A percentile compares a stretch with the other conserved stretches of the same genome.
These are phyloP conservation scores for Phytophthora cactorum DNA, from an alignment of 352 stramenopile species.

Conservation along the genomic window DNA sequence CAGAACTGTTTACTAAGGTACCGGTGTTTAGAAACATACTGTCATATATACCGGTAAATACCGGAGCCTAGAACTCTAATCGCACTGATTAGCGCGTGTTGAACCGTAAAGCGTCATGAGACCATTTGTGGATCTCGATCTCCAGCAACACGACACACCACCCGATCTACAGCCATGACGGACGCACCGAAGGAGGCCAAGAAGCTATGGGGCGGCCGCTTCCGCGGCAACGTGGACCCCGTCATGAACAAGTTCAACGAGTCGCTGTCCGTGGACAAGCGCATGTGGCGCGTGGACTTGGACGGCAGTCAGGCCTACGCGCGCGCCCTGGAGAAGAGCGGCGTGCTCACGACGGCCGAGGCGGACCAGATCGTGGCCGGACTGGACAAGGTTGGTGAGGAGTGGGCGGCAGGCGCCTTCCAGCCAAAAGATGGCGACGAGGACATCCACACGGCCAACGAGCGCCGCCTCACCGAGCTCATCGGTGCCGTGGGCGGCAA, in stretches of 20 bases:
- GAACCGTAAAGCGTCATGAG: neutral
- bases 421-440: conserved; percentile 95
- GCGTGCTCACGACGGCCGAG: conserved; percentile 94
- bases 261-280: conserved; percentile 96
- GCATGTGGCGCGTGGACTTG: conserved; percentile 97
- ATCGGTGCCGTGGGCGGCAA: conserved; percentile 97
- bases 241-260: conserved; percentile 99
- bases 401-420: conserved; percentile 63
- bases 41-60: too few relatives aligned
- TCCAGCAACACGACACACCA: neutral
- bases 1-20: too few relatives aligned
- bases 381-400: conserved; percentile 37
- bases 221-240: conserved; percentile 95
- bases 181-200: conserved; percentile 55
- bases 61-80: neutral
- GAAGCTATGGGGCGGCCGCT: conserved; percentile 93
- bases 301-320: conserved; percentile 97
- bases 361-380: conserved; percentile 42
- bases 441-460: conserved; percentile 99
- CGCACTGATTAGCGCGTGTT: neutral
- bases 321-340: conserved; percentile 85
- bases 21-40: too few relatives aligned
- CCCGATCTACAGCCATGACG: conserved; percentile 25
- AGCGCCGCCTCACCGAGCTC: conserved; percentile 97
- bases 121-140: neutral